Evolutionary conservation across 257 asterid genomes (phyloP).

Genomic region (Solanum tacnaense): DNA sequence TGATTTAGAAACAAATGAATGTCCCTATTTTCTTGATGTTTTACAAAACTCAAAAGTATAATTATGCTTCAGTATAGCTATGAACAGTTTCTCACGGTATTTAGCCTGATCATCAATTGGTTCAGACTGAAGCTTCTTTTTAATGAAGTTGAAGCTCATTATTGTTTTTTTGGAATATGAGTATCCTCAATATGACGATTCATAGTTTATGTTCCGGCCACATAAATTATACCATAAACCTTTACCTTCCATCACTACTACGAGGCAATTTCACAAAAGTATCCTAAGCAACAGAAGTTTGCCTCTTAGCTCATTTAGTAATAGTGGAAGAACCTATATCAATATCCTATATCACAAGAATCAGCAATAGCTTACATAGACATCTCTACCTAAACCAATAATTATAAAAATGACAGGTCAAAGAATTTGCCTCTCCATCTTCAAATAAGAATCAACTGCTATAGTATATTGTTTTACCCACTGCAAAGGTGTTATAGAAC

Average conservation of each 20-base stretch:
- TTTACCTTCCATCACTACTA: neutral
- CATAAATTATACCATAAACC: neutral
- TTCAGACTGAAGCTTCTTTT: neutral
- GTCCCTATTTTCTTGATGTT: neutral
- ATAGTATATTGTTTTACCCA: neutral
- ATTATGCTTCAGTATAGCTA: neutral
- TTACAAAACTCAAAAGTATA: neutral
- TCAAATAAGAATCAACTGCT: neutral
- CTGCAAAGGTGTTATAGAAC: neutral
- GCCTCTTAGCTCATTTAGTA: neutral
- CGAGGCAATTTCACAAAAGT: neutral
- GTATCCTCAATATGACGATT: neutral
- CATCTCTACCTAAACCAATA: neutral
- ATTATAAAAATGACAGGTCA: neutral
- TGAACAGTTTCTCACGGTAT: neutral
- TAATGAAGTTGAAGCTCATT: neutral
- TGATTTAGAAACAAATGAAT: neutral
- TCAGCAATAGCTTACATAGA: neutral
- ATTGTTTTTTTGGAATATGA: neutral
- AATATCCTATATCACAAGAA: neutral
- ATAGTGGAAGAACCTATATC: neutral
- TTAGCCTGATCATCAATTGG: neutral
- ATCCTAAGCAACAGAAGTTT: neutral
- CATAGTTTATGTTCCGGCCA: neutral
- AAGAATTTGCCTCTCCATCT: neutral